Evolutionary conservation across 345 rosid species (phyloP), one percentile per base, ranked within the genome.

Genomic region (Salix viminalis): DNA sequence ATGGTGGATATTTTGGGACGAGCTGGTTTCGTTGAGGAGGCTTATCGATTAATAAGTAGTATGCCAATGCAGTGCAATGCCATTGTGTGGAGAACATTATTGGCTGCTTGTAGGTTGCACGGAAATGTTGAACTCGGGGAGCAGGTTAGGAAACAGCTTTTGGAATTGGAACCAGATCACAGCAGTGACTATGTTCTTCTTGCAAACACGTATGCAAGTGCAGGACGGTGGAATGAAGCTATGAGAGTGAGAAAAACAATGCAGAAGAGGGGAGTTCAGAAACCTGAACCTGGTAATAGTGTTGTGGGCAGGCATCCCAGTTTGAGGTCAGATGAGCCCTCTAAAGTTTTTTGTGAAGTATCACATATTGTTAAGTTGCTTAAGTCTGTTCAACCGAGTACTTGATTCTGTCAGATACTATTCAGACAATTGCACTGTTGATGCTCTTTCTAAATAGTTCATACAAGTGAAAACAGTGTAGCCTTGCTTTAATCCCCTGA

Each of bases 1-100:
- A 83, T 84, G 88, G 85, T 84, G 34, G 87, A 85, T 75, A 70
- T 85, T 75, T 16, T 87, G 70, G 82, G 88, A 18, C 80, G 87
- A 68, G 89, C 90, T 41, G 90, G 88, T 5, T 58, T 81, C 3
- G 72, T 83, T 37, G 82, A 81, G 44, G 87, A 83, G 80, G 89
- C 90, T 23, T 84, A 85, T 76, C 74, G 5, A 72, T 68, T 83
- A 36, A 75, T 77, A 34, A 77, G 15, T 56, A 81, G 71, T 69
- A 80, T 82, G 80, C 81, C 84, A 13, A 75, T 83, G 6, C 21
- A 75, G 76, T 73, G 82, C 75, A 87, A 85, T 70, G 80, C 83
- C 58, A 67, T 80, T 5, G 74, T 75, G 6, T 86, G 89, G 90
- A 83, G 89, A 76, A 71, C 89, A 21, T 28, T 82, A 50, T 70